A percentile compares a stretch with the other conserved stretches of the same genome.
Conservation (phyloP, 2,329 filamentous ascomycete genomes). For the Periconia sp. region DNA sequence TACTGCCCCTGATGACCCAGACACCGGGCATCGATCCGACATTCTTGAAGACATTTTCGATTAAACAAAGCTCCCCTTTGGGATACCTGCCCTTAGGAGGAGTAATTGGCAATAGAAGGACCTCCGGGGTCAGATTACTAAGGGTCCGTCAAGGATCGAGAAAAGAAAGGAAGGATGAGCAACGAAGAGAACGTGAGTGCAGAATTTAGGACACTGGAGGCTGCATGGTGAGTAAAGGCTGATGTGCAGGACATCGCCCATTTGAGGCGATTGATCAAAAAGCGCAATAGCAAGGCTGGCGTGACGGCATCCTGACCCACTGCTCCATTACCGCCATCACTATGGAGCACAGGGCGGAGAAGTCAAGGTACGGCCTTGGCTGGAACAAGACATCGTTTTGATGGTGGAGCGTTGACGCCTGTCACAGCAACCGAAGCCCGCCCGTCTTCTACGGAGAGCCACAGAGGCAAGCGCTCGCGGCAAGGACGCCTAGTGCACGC, state of each 20-base stretch:
- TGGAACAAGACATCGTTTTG: constrained; percentile 19
- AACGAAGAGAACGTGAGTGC: constrained; percentile 3
- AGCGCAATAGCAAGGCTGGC: constrained; percentile 1
- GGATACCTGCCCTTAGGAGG: constrained; percentile 17
- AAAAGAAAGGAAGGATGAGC: constrained; percentile 2
- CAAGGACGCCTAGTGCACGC: constrained; percentile 1
- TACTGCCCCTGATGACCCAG: constrained; percentile 17
- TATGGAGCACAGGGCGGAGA: constrained; percentile 2
- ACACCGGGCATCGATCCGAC: constrained; percentile 27
- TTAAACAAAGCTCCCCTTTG: constrained; percentile 15
- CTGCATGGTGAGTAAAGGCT: constrained; percentile 13
- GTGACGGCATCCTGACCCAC: constrained; percentile 1
- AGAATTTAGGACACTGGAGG: constrained; percentile 1
- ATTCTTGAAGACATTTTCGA: constrained; percentile 19
- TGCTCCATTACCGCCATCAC: constrained; percentile 4
- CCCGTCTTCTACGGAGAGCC: neutral
- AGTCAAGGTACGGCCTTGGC: constrained; percentile 15
- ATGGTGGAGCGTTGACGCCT: constrained; percentile 14
- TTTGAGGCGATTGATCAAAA: constrained; percentile 4
- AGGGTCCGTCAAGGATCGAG: constrained; percentile 13
- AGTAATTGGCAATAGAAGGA: constrained; percentile 13
- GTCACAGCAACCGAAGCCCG: constrained; percentile 9
- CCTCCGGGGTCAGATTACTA: constrained; percentile 17
- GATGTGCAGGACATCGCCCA: constrained; percentile 1
- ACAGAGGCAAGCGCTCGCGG: neutral